Conservation (phyloP, 306 rosid species). For the Acacia acuminata region DNA sequence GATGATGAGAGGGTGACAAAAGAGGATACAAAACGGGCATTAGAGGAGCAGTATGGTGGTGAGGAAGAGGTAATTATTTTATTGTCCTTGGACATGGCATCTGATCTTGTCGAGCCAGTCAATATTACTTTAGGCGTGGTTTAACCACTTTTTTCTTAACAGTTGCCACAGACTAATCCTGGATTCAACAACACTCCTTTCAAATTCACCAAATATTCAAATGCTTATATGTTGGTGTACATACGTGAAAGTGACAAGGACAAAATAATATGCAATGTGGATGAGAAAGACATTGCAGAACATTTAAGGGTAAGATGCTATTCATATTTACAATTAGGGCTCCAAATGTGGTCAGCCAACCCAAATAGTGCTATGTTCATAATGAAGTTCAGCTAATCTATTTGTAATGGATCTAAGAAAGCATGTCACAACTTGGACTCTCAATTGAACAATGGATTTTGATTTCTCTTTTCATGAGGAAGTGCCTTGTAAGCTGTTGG, state of each 20-base stretch:
- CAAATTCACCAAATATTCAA: conserved; percentile 94
- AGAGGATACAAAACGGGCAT: conserved; percentile 89
- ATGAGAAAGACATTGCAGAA: conserved; percentile 97
- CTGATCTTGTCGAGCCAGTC: conserved; percentile 26
- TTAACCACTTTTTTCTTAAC: conserved; percentile 38
- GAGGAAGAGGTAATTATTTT: conserved; percentile 85
- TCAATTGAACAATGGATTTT: not conserved
- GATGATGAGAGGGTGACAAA: conserved; percentile 98
- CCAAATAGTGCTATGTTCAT: conserved; percentile 16
- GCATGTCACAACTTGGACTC: not conserved
- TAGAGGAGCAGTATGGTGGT: conserved; percentile 99
- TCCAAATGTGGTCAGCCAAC: conserved; percentile 10
- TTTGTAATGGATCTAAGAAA: not conserved
- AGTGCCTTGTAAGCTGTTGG: not conserved
- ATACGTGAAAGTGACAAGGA: conserved; percentile 98
- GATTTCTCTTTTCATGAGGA: conserved; percentile 18
- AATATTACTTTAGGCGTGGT: conserved; percentile 18
- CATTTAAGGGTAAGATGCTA: conserved; percentile 82
- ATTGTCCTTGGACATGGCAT: conserved; percentile 14
- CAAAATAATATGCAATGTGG: conserved; percentile 93
- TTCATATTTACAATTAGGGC: conserved; percentile 1
- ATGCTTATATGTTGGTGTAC: conserved; percentile 98
- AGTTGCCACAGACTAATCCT: conserved; percentile 98
- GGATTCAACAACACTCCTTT: conserved; percentile 97
- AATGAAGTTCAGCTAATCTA: not conserved